Percentiles rank a stretch among this genome's conserved stretches.
Conservation (phyloP, 2,329 filamentous ascomycete species). For the Fusarium sp. region DNA sequence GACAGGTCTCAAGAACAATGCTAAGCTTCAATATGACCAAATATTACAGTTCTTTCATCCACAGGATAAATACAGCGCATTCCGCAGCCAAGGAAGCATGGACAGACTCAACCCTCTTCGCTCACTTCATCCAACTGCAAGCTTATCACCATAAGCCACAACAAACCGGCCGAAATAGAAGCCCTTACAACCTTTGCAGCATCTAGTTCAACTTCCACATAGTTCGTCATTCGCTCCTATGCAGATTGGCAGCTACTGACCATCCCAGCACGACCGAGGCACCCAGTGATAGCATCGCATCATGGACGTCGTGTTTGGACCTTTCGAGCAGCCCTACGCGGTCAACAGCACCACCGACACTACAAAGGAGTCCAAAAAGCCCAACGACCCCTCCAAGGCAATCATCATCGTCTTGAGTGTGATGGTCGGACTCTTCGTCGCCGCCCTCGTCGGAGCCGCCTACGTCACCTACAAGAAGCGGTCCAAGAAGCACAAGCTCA, state of each 20-base stretch:
- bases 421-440: constrained; percentile 13
- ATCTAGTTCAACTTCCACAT: not conserved
- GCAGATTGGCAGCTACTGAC: not conserved
- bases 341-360: constrained; percentile 2
- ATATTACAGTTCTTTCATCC: not conserved
- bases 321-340: constrained; percentile 1
- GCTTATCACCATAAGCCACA: not conserved
- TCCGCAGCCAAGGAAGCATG: not conserved
- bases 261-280: not conserved
- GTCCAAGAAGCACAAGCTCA: constrained; percentile 7
- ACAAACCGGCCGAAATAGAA: not conserved
- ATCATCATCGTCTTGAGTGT: constrained; percentile 18
- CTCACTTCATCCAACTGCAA: constrained; percentile 3
- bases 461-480: constrained; percentile 20
- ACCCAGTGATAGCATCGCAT: not conserved
- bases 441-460: constrained; percentile 5
- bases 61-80: constrained; percentile 15
- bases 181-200: not conserved
- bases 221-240: not conserved
- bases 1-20: constrained; percentile 14
- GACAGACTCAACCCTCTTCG: not conserved
- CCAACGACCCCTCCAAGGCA: constrained; percentile 2
- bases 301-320: constrained; percentile 24
- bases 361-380: not conserved
- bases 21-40: not conserved